Percentiles rank a stretch among this genome's conserved stretches.
Evolutionary conservation across 1,139 yeast genomes (phyloP).

Genomic region (Lodderomyces oxycetoniae): DNA sequence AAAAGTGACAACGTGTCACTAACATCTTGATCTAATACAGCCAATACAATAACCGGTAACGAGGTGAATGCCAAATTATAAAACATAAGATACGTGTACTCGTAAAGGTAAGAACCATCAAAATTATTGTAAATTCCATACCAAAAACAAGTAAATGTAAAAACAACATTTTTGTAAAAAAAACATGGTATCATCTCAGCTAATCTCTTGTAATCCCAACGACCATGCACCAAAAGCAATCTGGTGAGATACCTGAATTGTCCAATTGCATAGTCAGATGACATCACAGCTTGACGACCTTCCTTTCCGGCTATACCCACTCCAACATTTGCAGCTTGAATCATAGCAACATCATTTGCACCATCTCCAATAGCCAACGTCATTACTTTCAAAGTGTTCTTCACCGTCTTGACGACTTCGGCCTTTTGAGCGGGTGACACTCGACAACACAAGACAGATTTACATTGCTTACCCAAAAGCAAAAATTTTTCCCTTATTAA

Average conservation of each 20-base stretch:
- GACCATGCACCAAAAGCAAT: constrained; percentile 54
- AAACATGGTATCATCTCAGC: constrained; percentile 65
- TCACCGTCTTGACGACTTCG: constrained; percentile 50
- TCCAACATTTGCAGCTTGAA: constrained; percentile 62
- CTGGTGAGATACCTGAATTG: constrained; percentile 56
- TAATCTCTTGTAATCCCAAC: constrained; percentile 61
- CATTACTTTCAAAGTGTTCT: constrained; percentile 49
- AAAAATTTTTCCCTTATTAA: constrained; percentile 39
- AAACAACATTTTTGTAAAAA: constrained; percentile 58
- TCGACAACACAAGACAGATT: constrained; percentile 59
- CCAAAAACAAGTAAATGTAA: constrained; percentile 60
- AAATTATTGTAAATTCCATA: constrained; percentile 53
- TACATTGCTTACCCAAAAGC: constrained; percentile 54
- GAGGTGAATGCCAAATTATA: constrained; percentile 64
- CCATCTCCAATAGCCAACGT: constrained; percentile 67
- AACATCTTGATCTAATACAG: constrained; percentile 60
- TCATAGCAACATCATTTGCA: constrained; percentile 67
- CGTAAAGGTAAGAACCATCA: constrained; percentile 60
- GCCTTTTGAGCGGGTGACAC: constrained; percentile 67
- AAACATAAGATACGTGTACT: constrained; percentile 60
- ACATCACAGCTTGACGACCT: constrained; percentile 66
- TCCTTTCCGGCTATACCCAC: constrained; percentile 69
- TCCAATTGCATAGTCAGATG: constrained; percentile 63
- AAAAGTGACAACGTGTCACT: constrained; percentile 51
- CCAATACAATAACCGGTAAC: constrained; percentile 55